Evolutionary conservation across 441 rosid species (phyloP).

Genomic region (Theobroma grandiflorum): DNA sequence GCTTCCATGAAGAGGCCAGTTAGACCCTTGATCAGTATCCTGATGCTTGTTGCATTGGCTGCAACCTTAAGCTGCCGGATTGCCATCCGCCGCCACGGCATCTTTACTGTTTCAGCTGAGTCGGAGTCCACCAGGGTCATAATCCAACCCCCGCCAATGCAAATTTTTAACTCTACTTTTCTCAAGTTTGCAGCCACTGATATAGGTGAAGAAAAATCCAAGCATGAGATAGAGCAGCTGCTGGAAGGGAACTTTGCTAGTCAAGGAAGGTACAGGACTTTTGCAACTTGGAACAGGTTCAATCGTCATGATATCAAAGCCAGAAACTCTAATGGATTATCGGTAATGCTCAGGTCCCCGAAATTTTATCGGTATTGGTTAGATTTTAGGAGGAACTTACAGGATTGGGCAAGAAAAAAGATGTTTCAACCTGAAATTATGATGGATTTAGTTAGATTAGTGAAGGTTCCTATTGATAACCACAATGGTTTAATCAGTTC

Average conservation of each 20-base stretch:
- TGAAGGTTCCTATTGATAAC: slow-evolving; percentile 65
- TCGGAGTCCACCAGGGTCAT: slow-evolving; percentile 30
- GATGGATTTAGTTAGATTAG: slow-evolving; percentile 56
- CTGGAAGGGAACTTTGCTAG: slow-evolving; percentile 65
- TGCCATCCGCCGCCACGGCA: slow-evolving; percentile 46
- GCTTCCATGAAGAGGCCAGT: slow-evolving; percentile 76
- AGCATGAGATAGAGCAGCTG: slow-evolving; percentile 64
- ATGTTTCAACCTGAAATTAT: slow-evolving; percentile 61
- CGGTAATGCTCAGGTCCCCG: slow-evolving; percentile 62
- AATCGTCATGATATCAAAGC: slow-evolving; percentile 44
- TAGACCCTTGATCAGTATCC: slow-evolving; percentile 66
- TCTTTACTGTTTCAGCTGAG: slow-evolving; percentile 45
- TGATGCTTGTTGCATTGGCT: slow-evolving; percentile 64
- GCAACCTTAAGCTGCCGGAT: slow-evolving; percentile 63
- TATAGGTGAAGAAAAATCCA: slow-evolving; percentile 57
- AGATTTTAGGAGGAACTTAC: slow-evolving; percentile 67
- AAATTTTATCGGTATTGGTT: slow-evolving; percentile 71
- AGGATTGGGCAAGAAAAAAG: slow-evolving; percentile 62
- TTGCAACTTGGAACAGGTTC: slow-evolving; percentile 52
- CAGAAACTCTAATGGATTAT: slow-evolving; percentile 40
- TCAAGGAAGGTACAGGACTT: slow-evolving; percentile 45
- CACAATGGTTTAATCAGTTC: slow-evolving; percentile 47
- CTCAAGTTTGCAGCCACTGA: slow-evolving; percentile 75
- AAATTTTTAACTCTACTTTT: slow-evolving; percentile 65
- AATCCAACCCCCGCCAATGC: slow-evolving; percentile 25